Conservation (phyloP, 305 asterid species). For the Fraxinus platypoda region DNA sequence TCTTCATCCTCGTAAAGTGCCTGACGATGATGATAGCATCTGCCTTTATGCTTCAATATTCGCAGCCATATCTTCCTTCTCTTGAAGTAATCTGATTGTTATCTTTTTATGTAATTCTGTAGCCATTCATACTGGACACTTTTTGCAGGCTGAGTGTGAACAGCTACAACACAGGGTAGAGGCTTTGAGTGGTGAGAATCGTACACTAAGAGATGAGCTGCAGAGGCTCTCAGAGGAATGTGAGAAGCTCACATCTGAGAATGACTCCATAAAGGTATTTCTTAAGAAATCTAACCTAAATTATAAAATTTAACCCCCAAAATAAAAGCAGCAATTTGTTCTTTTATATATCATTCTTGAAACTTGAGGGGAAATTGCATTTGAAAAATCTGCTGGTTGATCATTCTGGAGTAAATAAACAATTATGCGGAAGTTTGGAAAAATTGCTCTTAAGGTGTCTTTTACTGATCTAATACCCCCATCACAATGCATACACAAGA, state of each 20-base stretch:
- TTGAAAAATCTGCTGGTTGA: not conserved
- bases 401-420: not conserved
- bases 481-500: not conserved
- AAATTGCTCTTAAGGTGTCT: not conserved
- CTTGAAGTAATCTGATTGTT: not conserved
- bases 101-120: not conserved
- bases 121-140: not conserved
- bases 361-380: not conserved
- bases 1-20: not conserved
- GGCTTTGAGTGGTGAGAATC: conserved; percentile 62
- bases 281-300: not conserved
- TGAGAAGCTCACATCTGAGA: conserved; percentile 77
- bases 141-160: conserved; percentile 88
- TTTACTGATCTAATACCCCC: not conserved
- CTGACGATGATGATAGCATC: not conserved
- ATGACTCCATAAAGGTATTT: conserved; percentile 65
- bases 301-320: not conserved
- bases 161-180: conserved; percentile 86
- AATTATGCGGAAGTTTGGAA: not conserved
- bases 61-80: not conserved
- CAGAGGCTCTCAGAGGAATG: conserved; percentile 86
- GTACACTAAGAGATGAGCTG: conserved; percentile 66
- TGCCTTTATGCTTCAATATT: not conserved
- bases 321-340: not conserved
- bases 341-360: not conserved